Evolutionary conservation across 371 early-diverging fungal genomes (phyloP), one percentile per base, ranked within the genome.

Genomic region (Umbelopsis sp.): DNA sequence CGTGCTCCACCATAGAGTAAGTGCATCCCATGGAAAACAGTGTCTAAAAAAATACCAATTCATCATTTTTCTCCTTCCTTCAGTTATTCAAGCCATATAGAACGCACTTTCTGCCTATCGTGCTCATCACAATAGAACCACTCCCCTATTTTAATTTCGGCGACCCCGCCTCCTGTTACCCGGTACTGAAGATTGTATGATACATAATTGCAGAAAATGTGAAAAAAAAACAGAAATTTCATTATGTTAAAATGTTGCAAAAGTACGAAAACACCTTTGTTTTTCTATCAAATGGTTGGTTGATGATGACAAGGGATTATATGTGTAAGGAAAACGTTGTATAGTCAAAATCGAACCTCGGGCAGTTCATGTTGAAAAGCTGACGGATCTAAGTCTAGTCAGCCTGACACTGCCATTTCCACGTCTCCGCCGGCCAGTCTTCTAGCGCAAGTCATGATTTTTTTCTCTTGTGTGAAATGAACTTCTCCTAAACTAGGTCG

Each of bases 1-100:
- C 64, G 6, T 69, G 69, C 44, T 69, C 69, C 14, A 64, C 64
- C 18, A 44, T 65, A 50, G 69, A 69, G 69, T 69, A 45, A 69
- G 57, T 10, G 7, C 41, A 41, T 41, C 41, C 22, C 22, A 22
- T 22, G 0, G 22, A 22, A 22, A 22, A 22, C 0, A 22, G 22
- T 22, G 22, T 22, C 22, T 22, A 22, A 22, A 22, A 22, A 22
- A 29, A 29, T 29, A 29, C 29, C 29, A 63, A 22, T 38, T 18
- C 20, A 11, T 53, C 8, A 11, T 45, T 18, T 22, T 14, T 45
- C 45, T 45, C 37, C 16, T 38, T 67, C 18, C 6, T 22, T 37
- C 50, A 67, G 67, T 24, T 67, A 67, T 44, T 67, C 67, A 24
- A 16, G 41, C 8, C 53, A 51, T 4, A 20, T 53, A 4, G 67